These are phyloP conservation scores for Colletotrichum navitas DNA, from an alignment of 2,329 filamentous ascomycete species.

Conservation along the genomic window DNA sequence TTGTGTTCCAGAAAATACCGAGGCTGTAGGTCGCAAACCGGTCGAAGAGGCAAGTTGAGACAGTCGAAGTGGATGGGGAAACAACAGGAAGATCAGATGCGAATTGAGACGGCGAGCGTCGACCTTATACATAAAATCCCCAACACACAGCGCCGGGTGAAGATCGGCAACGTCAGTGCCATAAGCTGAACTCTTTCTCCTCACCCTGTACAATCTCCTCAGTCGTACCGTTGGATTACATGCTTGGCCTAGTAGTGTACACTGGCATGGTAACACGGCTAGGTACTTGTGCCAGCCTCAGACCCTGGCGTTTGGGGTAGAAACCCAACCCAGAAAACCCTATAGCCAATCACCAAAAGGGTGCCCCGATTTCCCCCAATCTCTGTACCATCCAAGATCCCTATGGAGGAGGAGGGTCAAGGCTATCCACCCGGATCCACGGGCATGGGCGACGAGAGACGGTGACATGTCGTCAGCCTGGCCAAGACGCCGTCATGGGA, in stretches of 20 bases:
- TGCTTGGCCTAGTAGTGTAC: background rate
- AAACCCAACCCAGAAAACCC: constrained; percentile 40
- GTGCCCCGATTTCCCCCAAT: constrained; percentile 41
- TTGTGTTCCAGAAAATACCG: constrained; percentile 20
- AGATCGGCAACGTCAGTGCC: constrained; percentile 38
- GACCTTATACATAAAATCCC: constrained; percentile 40
- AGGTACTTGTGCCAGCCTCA: constrained; percentile 31
- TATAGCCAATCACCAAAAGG: constrained; percentile 34
- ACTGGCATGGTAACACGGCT: constrained; percentile 9
- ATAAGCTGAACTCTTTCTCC: constrained; percentile 19
- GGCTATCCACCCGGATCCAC: constrained; percentile 27
- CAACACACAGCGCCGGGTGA: constrained; percentile 20
- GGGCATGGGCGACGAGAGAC: constrained; percentile 16
- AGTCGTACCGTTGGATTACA: constrained; percentile 16
- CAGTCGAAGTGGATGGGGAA: constrained; percentile 4
- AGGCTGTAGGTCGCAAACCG: constrained; percentile 20
- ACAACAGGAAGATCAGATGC: constrained; percentile 14
- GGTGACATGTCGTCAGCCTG: constrained; percentile 35
- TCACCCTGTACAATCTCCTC: constrained; percentile 7
- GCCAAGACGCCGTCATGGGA: constrained; percentile 29
- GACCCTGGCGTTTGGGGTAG: constrained; percentile 34
- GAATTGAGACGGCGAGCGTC: constrained; percentile 18
- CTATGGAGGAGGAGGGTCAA: constrained; percentile 33
- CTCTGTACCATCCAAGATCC: constrained; percentile 42
- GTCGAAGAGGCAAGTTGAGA: background rate